Evolutionary conservation across 305 asterid genomes (phyloP).

Genomic region (Caryopteris hybrid): DNA sequence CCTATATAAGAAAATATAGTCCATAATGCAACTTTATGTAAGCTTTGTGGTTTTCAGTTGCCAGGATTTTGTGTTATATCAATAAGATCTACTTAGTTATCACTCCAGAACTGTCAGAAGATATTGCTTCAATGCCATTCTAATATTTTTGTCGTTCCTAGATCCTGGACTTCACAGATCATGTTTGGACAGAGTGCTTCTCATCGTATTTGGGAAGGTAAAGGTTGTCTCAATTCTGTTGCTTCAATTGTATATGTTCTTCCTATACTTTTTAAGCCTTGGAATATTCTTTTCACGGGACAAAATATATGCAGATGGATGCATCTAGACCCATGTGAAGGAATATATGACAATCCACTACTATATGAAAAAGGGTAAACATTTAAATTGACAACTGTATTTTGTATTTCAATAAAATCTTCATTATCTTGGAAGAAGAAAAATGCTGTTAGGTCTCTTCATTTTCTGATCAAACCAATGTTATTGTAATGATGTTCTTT

Average conservation of each 20-base stretch:
- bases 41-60: background rate
- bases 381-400: slow-evolving; percentile 12
- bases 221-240: slow-evolving; percentile 17
- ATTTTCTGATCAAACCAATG: background rate
- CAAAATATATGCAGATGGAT: slow-evolving; percentile 74
- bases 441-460: slow-evolving; percentile 9
- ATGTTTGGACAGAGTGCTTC: slow-evolving; percentile 98
- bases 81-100: background rate
- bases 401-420: slow-evolving; percentile 15
- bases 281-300: slow-evolving; percentile 12
- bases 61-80: background rate
- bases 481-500: slow-evolving; percentile 8
- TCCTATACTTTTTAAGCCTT: slow-evolving; percentile 12
- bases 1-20: background rate
- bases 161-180: slow-evolving; percentile 92
- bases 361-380: slow-evolving; percentile 92
- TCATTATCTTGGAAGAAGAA: slow-evolving; percentile 12
- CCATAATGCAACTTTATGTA: background rate
- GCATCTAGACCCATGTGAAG: slow-evolving; percentile 99
- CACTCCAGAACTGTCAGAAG: background rate
- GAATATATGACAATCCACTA: slow-evolving; percentile 84
- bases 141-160: slow-evolving; percentile 27
- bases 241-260: slow-evolving; percentile 5
- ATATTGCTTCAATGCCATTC: slow-evolving; percentile 7
- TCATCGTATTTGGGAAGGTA: slow-evolving; percentile 79